Evolutionary conservation across 108 stramenopile genomes (phyloP), one percentile per base, ranked within the genome.

Genomic region (Skeletonema marinoi): DNA sequence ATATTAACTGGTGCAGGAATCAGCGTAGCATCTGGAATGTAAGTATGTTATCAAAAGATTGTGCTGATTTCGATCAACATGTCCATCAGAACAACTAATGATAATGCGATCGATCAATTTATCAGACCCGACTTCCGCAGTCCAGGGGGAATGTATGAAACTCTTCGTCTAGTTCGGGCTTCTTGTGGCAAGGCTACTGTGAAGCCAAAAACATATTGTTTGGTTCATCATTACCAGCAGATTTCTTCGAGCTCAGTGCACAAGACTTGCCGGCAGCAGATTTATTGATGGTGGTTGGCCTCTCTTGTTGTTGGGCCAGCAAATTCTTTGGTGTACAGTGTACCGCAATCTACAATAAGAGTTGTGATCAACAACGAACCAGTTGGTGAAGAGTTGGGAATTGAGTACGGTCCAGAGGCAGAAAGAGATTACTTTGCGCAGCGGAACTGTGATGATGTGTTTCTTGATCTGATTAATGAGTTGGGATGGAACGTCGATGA

Each of bases 241-340:
- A 88, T 29, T 91, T 93, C 75, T 90, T 87, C 77, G 77, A 79
- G 10, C 42, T 59, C 14, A 32, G 71, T 3, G 66, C 83, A 54
- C 59, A 86, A 66, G 93, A 93, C 71, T 72, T 90, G 64, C 86
- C 84, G 4, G 59, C 54, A 4, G 46, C 72, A 21, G 91, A 94
- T 80, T 66, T 91, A 31, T 68, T 94, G 46, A 84, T 94, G 65
- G 78, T 94, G 4, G 87, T 87, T 0, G 93, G 93, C 93, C 1
- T 88, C 87, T 3, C 79, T 94, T 21, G 88, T 87, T 7, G 93
- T 94, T 11, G 74, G 82, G 31, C 93, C 93, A 11, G 90, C 92
- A 11, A 89, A 89, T 68, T 70, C 67, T n/a, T 66, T 90, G 35
- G 87, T 85, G 13, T 80, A 87, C 51, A 68, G 48, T 25, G 86